These are phyloP conservation scores for Epichloe aotearoae DNA, from an alignment of 2,329 filamentous ascomycete species.

Conservation along the genomic window DNA sequence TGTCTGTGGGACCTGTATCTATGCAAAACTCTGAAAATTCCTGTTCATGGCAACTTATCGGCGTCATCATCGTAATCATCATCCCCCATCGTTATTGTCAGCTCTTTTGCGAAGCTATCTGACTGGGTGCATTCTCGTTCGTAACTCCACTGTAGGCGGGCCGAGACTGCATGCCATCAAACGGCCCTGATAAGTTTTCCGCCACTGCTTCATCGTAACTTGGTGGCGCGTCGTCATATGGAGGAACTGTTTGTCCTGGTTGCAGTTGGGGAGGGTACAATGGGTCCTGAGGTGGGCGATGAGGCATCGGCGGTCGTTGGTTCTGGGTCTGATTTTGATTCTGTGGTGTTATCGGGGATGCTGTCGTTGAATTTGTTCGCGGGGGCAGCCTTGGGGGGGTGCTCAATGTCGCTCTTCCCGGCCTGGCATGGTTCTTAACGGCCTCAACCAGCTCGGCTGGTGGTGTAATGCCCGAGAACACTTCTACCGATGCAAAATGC, in stretches of 20 bases:
- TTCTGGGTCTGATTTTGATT: slow-evolving; percentile 4
- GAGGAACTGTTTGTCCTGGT: slow-evolving; percentile 27
- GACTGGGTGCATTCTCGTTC: slow-evolving; percentile 44
- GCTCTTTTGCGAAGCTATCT: slow-evolving; percentile 29
- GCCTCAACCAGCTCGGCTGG: slow-evolving; percentile 63
- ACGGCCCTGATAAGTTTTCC: slow-evolving; percentile 54
- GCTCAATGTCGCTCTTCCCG: slow-evolving; percentile 24
- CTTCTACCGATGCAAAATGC: slow-evolving; percentile 56
- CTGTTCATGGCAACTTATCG: background rate
- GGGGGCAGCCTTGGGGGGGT: slow-evolving; percentile 25
- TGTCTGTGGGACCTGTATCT: background rate
- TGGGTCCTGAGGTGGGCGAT: slow-evolving; percentile 29
- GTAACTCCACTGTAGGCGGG: slow-evolving; percentile 55
- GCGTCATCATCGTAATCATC: background rate
- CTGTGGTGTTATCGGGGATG: slow-evolving; percentile 11
- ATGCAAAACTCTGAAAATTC: no score
- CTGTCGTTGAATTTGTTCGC: slow-evolving; percentile 15
- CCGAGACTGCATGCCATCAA: slow-evolving; percentile 47
- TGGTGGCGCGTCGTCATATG: slow-evolving; percentile 68
- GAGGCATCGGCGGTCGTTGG: slow-evolving; percentile 10
- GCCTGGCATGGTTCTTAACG: slow-evolving; percentile 19
- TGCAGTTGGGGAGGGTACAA: slow-evolving; percentile 45
- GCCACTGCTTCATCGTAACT: slow-evolving; percentile 93
- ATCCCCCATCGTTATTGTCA: slow-evolving; percentile 10
- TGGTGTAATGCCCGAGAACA: slow-evolving; percentile 81